A percentile compares a stretch with the other conserved stretches of the same genome.
These are phyloP conservation scores for Canariomyces notabilis DNA, from an alignment of 2,329 filamentous ascomycete genomes.

Conservation along the genomic window DNA sequence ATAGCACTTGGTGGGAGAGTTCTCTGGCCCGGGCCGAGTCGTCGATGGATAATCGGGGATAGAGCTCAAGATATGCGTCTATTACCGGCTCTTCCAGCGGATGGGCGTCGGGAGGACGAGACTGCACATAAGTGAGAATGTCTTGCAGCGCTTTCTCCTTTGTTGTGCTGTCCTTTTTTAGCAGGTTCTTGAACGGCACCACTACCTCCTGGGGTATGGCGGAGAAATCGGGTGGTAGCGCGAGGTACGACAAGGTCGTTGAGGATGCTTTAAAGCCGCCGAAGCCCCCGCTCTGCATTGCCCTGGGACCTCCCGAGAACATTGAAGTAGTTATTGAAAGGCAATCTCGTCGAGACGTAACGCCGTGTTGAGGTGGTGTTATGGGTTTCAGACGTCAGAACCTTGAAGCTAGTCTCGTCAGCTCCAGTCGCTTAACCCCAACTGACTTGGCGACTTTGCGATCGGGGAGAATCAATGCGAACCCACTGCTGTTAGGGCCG, in stretches of 20 bases:
- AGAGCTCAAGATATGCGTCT: constrained; percentile 85
- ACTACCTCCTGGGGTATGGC: constrained; percentile 74
- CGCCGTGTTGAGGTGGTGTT: not conserved
- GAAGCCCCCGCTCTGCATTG: constrained; percentile 28
- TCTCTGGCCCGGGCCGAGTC: constrained; percentile 83
- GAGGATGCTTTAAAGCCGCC: constrained; percentile 38
- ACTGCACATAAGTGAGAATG: constrained; percentile 59
- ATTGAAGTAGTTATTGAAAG: too few relatives aligned
- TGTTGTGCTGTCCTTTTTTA: constrained; percentile 89
- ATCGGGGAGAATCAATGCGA: too few relatives aligned
- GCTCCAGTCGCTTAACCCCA: too few relatives aligned
- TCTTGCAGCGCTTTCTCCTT: constrained; percentile 90
- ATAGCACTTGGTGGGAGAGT: constrained; percentile 71
- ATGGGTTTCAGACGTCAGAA: not conserved
- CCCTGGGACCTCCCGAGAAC: constrained; percentile 1
- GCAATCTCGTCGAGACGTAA: too few relatives aligned
- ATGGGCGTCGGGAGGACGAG: constrained; percentile 49
- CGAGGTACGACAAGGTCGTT: constrained; percentile 72
- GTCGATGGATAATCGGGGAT: constrained; percentile 86
- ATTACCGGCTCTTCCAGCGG: constrained; percentile 77
- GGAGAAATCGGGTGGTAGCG: constrained; percentile 77
- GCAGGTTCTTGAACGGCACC: constrained; percentile 86
- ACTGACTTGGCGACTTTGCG: too few relatives aligned
- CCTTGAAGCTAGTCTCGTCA: too few relatives aligned
- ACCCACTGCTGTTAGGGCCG: too few relatives aligned